Evolutionary conservation across 805 yeast species (phyloP).

Genomic region (Candida andamanensis): DNA sequence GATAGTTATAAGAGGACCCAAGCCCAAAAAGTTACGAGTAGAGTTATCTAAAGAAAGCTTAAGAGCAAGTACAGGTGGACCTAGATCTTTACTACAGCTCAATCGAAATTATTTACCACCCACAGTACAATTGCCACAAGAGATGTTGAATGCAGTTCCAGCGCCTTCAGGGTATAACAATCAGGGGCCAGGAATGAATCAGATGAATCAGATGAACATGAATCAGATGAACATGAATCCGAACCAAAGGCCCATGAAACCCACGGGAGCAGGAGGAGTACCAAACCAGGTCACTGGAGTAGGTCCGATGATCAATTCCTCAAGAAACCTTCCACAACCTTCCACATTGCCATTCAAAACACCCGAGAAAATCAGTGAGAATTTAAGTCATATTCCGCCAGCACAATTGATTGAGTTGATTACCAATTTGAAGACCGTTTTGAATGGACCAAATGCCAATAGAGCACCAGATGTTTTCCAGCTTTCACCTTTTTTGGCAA

Average conservation of each 20-base stretch:
- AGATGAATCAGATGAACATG: not conserved
- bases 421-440: conserved; percentile 56
- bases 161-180: not conserved
- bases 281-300: conserved; percentile 2
- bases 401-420: conserved; percentile 64
- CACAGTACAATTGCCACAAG: conserved; percentile 54
- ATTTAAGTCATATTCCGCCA: conserved; percentile 63
- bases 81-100: conserved; percentile 41
- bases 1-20: conserved; percentile 26
- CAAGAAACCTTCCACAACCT: conserved; percentile 41
- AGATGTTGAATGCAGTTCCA: conserved; percentile 22
- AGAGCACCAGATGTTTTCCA: conserved; percentile 51
- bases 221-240: conserved; percentile 1
- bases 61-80: conserved; percentile 30
- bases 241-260: not conserved
- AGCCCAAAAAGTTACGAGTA: conserved; percentile 45
- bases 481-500: conserved; percentile 52
- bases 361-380: conserved; percentile 56
- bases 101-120: conserved; percentile 47
- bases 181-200: not conserved
- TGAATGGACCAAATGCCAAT: conserved; percentile 45
- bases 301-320: conserved; percentile 26
- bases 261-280: not conserved
- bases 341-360: conserved; percentile 40
- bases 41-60: conserved; percentile 61